Conservation (phyloP, 169 alveolate genomes). For the Cryptosporidium felis region DNA sequence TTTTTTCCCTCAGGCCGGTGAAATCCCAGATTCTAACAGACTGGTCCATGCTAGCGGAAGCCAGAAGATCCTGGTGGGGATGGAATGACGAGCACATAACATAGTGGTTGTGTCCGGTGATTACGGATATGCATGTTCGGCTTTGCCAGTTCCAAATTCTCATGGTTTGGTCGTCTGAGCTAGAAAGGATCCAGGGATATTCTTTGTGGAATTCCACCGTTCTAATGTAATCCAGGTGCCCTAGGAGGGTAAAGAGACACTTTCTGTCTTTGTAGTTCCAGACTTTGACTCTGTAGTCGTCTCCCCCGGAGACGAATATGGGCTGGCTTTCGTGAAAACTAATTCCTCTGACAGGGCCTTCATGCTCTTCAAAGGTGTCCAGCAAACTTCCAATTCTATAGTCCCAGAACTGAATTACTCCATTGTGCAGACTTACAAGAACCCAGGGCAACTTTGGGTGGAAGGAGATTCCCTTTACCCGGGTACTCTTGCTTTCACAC, state of each 20-base stretch:
- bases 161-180: conserved; percentile 95
- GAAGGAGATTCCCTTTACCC: conserved; percentile 95
- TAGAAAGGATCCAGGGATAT: conserved; percentile 94
- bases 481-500: conserved; percentile 92
- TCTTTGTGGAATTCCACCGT: conserved; percentile 94
- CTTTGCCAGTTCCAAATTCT: conserved; percentile 97
- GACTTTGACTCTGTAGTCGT: conserved; percentile 92
- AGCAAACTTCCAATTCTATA: conserved; percentile 85
- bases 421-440: conserved; percentile 92
- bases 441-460: conserved; percentile 96
- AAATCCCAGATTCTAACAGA: conserved; percentile 96
- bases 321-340: conserved; percentile 94
- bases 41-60: conserved; percentile 92
- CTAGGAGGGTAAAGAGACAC: conserved; percentile 90
- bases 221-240: conserved; percentile 96
- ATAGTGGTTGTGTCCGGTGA: conserved; percentile 96
- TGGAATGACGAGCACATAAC: conserved; percentile 96
- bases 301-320: conserved; percentile 96
- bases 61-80: conserved; percentile 91
- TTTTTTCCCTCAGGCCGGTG: conserved; percentile 90
- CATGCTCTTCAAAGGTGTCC: conserved; percentile 91
- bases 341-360: conserved; percentile 95
- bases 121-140: conserved; percentile 84
- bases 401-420: conserved; percentile 93
- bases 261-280: conserved; percentile 92